Evolutionary conservation across 139 green algal species (phyloP).

Genomic region (Picochlorum sp.): DNA sequence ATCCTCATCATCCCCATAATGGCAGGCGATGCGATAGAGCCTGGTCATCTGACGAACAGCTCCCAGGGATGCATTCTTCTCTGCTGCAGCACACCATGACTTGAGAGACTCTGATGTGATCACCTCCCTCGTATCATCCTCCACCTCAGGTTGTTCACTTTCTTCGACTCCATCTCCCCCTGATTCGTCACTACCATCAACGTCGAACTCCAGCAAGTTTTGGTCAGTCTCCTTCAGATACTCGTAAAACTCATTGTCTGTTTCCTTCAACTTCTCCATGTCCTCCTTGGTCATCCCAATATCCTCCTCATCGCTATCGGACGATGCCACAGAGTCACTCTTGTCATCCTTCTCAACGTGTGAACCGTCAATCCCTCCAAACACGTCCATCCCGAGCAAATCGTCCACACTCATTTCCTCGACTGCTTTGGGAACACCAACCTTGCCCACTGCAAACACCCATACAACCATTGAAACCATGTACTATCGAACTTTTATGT

Average conservation of each 20-base stretch:
- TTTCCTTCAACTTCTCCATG: constrained; percentile 70
- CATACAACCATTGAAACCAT: not conserved
- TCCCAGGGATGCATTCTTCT: constrained; percentile 34
- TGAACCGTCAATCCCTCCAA: not conserved
- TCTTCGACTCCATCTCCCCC: constrained; percentile 14
- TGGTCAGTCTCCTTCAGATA: constrained; percentile 74
- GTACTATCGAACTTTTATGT: too few species aligned
- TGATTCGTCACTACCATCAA: constrained; percentile 41
- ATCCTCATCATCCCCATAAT: constrained; percentile 75
- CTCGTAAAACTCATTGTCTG: constrained; percentile 92
- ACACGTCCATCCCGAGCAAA: constrained; percentile 13
- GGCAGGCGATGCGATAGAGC: constrained; percentile 75
- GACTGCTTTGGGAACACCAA: constrained; percentile 1
- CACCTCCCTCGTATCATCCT: not conserved
- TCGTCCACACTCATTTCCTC: constrained; percentile 29
- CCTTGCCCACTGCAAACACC: not conserved
- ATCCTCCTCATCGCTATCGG: constrained; percentile 30
- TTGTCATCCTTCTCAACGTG: constrained; percentile 11
- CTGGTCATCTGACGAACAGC: constrained; percentile 42
- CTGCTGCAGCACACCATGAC: constrained; percentile 50
- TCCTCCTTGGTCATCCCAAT: constrained; percentile 56
- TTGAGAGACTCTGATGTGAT: constrained; percentile 30
- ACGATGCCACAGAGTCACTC: constrained; percentile 2
- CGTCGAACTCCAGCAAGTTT: constrained; percentile 78
- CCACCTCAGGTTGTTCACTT: constrained; percentile 10